These are phyloP conservation scores for Geotrichum europaeum DNA, from an alignment of 1,139 yeast genomes.

Conservation along the genomic window DNA sequence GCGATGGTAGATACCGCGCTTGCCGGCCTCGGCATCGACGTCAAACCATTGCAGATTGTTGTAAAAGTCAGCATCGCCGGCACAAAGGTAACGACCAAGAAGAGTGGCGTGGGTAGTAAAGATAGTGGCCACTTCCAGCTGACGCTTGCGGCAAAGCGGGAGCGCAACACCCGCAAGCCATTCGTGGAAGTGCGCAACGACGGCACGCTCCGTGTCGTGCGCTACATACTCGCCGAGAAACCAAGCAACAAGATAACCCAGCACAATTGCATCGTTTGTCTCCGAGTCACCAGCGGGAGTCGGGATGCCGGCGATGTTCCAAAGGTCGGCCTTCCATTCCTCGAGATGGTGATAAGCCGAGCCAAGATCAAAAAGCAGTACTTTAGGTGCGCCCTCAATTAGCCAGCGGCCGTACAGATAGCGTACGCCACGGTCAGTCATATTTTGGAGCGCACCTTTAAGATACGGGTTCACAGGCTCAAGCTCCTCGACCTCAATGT, in stretches of 20 bases:
- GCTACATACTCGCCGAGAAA: conserved; percentile 92
- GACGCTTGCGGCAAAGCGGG: conserved; percentile 85
- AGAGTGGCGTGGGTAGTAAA: conserved; percentile 97
- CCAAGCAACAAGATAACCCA: conserved; percentile 96
- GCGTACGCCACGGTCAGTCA: conserved; percentile 72
- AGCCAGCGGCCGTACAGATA: conserved; percentile 94
- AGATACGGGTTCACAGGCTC: conserved; percentile 55
- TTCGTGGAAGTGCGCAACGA: conserved; percentile 92
- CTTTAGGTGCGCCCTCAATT: conserved; percentile 95
- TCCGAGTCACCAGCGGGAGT: conserved; percentile 84
- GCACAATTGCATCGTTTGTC: conserved; percentile 82
- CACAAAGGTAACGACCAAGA: conserved; percentile 90
- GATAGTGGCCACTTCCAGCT: conserved; percentile 88
- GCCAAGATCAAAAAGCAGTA: conserved; percentile 74
- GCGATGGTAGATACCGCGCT: conserved; percentile 92
- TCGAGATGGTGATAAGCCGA: conserved; percentile 65
- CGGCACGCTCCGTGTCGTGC: conserved; percentile 78
- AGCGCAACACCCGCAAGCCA: conserved; percentile 97
- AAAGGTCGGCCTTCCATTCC: conserved; percentile 92
- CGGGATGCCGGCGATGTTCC: conserved; percentile 90
- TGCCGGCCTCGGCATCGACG: conserved; percentile 97
- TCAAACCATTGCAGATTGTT: conserved; percentile 86
- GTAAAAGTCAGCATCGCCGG: conserved; percentile 93
- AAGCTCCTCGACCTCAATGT: conserved; percentile 87
- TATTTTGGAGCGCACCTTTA: conserved; percentile 46